Base-by-base conservation (phyloP, 2,329 filamentous ascomycete species). In the Berkeleyomyces rouxiae region DNA sequence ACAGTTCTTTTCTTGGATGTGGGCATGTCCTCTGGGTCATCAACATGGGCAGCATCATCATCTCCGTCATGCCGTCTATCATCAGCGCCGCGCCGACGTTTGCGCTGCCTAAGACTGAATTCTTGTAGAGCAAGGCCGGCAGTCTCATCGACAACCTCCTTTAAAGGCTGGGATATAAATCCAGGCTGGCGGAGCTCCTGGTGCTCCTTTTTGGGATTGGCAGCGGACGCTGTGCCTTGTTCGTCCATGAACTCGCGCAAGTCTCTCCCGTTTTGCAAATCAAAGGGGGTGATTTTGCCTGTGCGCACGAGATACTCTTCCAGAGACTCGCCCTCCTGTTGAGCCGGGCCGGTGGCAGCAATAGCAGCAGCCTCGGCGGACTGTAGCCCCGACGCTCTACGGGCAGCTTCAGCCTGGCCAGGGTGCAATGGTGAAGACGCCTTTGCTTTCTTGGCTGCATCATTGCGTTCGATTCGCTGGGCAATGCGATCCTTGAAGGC, bases 221-320 rank as follows among this genome's bases (percentile, higher is more conserved):
- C 72, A 11, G 23, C 31, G 3, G 39, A 4, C n/a, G 47, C 43
- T 7, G 49, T 59, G 42, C 73, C 69, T 16, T 79, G 68, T 44
- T 80, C 77, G 58, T 87, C 87, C 37, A 64, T 46, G 3, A 64
- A 55, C 63, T 90, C 86, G 70, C 96, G 90, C 84, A 78, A 2
- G 80, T 82, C 37, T 82, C 77, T 3, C 78, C 78, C 1, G 68
- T 95, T 81, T 66, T 86, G 88, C 6, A 64, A 42, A 42, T 90
- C 88, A 70, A 99, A 99, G 0, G 93, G 93, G 0, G 93, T 99
- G 67, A 99, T 97, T 74, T 97, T 97, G 65, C 93, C 93, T 0
- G 92, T 99, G 37, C 93, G 84, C 58, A 99, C 93, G 57, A 99
- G 80, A 71, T 88, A 99, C 57, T 96, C 91, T 59, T 91, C 83